Conservation (phyloP, 306 rosid genomes). For the Carpinus viminea region DNA sequence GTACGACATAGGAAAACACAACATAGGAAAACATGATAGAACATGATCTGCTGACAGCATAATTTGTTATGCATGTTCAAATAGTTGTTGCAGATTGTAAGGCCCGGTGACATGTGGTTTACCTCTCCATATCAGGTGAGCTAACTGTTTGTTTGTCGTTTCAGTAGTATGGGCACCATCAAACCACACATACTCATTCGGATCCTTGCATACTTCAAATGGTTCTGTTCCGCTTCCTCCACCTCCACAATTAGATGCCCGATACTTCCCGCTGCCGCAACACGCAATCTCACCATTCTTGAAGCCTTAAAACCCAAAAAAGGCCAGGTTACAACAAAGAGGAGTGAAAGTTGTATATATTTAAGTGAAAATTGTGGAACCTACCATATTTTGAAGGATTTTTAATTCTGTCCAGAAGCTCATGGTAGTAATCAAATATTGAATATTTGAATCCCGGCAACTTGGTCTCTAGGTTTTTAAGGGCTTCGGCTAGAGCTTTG, state of each 20-base stretch:
- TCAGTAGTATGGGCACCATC: constrained; percentile 35
- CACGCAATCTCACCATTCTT: constrained; percentile 30
- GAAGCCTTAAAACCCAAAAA: background rate
- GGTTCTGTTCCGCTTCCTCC: constrained; percentile 14
- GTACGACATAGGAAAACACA: no score
- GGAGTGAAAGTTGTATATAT: background rate
- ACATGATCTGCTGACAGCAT: no score
- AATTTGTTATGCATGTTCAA: constrained; percentile 11
- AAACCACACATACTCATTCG: constrained; percentile 35
- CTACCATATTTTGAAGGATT: constrained; percentile 29
- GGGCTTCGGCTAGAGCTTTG: constrained; percentile 6
- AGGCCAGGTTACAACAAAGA: background rate
- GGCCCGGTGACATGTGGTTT: constrained; percentile 21
- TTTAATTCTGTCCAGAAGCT: background rate
- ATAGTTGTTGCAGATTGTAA: constrained; percentile 32
- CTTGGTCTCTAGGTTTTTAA: constrained; percentile 9
- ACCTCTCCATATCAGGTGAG: constrained; percentile 37
- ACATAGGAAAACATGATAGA: no score
- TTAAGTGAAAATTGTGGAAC: background rate
- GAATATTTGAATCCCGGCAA: constrained; percentile 26
- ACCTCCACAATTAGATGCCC: constrained; percentile 24
- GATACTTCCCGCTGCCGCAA: constrained; percentile 42
- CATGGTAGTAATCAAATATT: constrained; percentile 12
- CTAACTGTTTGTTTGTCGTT: constrained; percentile 27
- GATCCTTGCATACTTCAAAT: constrained; percentile 31